Conservation (phyloP, 2,329 filamentous ascomycete genomes). For the Didymosphaeria variabile region DNA sequence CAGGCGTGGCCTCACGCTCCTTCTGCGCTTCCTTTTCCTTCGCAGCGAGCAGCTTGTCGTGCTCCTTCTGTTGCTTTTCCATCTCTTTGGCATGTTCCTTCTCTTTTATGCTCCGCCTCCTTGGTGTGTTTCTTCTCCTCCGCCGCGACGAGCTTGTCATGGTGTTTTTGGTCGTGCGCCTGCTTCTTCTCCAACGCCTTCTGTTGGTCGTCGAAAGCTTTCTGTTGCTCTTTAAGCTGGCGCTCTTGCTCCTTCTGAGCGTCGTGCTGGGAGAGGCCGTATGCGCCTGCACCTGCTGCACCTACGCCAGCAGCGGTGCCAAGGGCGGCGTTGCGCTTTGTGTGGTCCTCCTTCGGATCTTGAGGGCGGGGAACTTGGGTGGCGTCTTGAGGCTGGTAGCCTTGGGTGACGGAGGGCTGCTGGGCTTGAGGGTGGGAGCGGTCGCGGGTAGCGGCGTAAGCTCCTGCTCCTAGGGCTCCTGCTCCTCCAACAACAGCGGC, state of each 20-base stretch:
- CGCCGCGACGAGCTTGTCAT: conserved; percentile 29
- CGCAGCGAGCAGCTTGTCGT: conserved; percentile 21
- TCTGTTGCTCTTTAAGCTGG: conserved; percentile 31
- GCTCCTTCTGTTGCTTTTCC: conserved; percentile 17
- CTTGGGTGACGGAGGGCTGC: background rate
- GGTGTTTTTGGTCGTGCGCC: conserved; percentile 31
- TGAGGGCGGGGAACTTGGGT: conserved; percentile 11
- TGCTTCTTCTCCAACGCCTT: conserved; percentile 32
- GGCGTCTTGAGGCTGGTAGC: conserved; percentile 33
- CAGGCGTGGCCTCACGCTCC: conserved; percentile 22
- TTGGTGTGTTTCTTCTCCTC: conserved; percentile 38
- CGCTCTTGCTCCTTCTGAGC: conserved; percentile 41
- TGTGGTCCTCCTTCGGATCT: conserved; percentile 31
- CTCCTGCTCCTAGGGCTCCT: conserved; percentile 24
- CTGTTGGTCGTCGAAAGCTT: conserved; percentile 25
- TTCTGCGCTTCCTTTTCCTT: conserved; percentile 10
- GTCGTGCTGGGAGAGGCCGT: conserved; percentile 42
- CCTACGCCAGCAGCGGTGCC: conserved; percentile 28
- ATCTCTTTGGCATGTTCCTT: conserved; percentile 22
- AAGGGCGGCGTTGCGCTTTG: conserved; percentile 36
- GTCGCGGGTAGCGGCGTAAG: conserved; percentile 16
- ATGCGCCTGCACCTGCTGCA: conserved; percentile 38
- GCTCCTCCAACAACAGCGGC: conserved; percentile 31
- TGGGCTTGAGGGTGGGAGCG: background rate
- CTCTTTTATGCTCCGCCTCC: conserved; percentile 31